phyloP scores from a whole-genome alignment of 2,329 filamentous ascomycete species.

The Helicocarpus griseus region DNA sequence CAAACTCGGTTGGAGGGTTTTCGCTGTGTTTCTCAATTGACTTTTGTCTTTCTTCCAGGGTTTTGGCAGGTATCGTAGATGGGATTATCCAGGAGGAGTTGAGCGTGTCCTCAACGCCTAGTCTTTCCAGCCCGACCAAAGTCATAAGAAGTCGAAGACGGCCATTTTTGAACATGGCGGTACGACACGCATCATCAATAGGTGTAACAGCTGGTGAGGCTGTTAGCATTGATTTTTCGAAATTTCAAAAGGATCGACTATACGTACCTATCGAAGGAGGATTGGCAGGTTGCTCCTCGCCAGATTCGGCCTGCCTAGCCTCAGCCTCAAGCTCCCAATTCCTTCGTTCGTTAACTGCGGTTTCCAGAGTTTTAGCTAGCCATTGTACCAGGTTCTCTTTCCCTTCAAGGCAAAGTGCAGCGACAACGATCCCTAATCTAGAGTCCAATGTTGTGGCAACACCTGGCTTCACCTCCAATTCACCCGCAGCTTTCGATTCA shows the following conservation, averaged over 20 bases:
- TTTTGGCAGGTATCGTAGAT: constrained; percentile 50
- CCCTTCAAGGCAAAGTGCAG: constrained; percentile 68
- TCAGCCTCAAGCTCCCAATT: constrained; percentile 67
- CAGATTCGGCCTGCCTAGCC: constrained; percentile 40
- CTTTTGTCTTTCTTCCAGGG: constrained; percentile 59
- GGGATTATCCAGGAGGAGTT: constrained; percentile 75
- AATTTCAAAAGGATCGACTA: background rate
- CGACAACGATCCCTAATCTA: constrained; percentile 70
- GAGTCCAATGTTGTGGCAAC: constrained; percentile 53
- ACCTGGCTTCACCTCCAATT: constrained; percentile 70
- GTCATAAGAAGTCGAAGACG: constrained; percentile 77
- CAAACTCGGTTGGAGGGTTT: constrained; percentile 65
- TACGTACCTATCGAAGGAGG: constrained; percentile 37
- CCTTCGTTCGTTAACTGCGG: constrained; percentile 61
- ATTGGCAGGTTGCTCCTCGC: constrained; percentile 16
- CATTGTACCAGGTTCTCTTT: constrained; percentile 68
- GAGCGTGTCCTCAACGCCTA: constrained; percentile 58
- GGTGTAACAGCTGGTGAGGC: constrained; percentile 46
- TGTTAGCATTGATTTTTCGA: constrained; percentile 14
- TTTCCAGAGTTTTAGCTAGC: constrained; percentile 62
- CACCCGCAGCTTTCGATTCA: constrained; percentile 62
- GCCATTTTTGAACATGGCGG: constrained; percentile 79
- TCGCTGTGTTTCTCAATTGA: constrained; percentile 70
- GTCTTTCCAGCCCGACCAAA: constrained; percentile 59
- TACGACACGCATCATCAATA: constrained; percentile 55